Base-by-base conservation (phyloP, 139 green algal species). In the Mesotaenium endlicherianum region DNA sequence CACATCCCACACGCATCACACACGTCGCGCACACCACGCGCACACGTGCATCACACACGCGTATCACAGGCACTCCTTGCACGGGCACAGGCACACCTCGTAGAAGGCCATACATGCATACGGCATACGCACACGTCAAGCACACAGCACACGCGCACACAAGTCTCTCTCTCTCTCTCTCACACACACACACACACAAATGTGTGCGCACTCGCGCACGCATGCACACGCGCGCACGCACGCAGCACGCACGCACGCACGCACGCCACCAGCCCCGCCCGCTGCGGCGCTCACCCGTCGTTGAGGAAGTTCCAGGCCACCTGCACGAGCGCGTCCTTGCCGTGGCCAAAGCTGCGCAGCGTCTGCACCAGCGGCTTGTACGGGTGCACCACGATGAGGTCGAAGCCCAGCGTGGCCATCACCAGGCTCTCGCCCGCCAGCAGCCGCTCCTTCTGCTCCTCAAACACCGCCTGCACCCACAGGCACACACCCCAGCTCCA, bases 261-360 rank as follows among this genome's bases (percentile, higher is more conserved):
- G 26, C 36, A 2, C 8, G 14, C 60, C 60, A 30, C 67, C 67
- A 11, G 16, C 8, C n/a, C n/a, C n/a, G n/a, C n/a, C n/a, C n/a
- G n/a, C n/a, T n/a, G n/a, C n/a, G n/a, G n/a, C n/a, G n/a, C 74
- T 41, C 55, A 91, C 87, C 88, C 91, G 83, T 91, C 88, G 34
- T 91, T 91, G 41, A 91, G 75, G 71, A 91, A 91, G 53, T 91
- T 91, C 88, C 88, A 91, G 17, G 88, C 76, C 3, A 88, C 70
- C 70, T 91, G 88, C n/a, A 83, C 83, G 3, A 92, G 69, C 3
- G 88, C 8, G 20, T 75, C 31, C 26, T 87, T 47, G 42, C 17
- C 78, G 2, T 53, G 34, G 3, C 43, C 68, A 72, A 88, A 81
- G 77, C 72, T 89, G 20, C 44, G 30, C 26, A 92, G 44, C 11